These are phyloP conservation scores for Candida coquimbonensis DNA, from an alignment of 805 yeast species.

Conservation along the genomic window DNA sequence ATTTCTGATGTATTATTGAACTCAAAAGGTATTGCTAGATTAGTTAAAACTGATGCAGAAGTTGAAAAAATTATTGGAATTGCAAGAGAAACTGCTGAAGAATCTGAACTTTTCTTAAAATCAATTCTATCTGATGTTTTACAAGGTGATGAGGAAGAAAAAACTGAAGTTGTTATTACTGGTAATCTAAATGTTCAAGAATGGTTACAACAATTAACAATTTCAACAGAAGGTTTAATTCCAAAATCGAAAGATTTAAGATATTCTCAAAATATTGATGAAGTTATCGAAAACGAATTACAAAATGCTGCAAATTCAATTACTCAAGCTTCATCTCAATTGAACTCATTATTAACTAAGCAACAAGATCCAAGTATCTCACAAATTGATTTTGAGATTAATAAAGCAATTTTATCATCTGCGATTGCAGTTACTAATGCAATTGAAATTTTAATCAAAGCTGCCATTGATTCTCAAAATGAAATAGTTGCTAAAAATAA, in stretches of 20 bases:
- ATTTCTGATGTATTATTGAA: conserved; percentile 57
- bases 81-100: conserved; percentile 52
- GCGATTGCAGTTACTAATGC: conserved; percentile 79
- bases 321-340: conserved; percentile 53
- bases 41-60: conserved; percentile 41
- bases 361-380: conserved; percentile 45
- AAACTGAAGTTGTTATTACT: conserved; percentile 69
- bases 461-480: conserved; percentile 74
- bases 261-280: conserved; percentile 33
- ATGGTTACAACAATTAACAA: conserved; percentile 50
- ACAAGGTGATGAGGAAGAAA: conserved; percentile 49
- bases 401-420: conserved; percentile 68
- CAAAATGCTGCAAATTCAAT: conserved; percentile 65
- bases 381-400: conserved; percentile 57
- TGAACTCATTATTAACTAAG: conserved; percentile 42
- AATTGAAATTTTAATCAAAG: conserved; percentile 59
- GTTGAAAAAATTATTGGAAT: conserved; percentile 42
- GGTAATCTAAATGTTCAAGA: conserved; percentile 73
- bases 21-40: conserved; percentile 60
- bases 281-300: conserved; percentile 69
- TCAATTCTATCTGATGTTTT: conserved; percentile 49
- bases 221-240: conserved; percentile 50
- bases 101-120: conserved; percentile 55
- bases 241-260: conserved; percentile 28
- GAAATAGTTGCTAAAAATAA: conserved; percentile 72